Base-by-base conservation (phyloP, 2,329 filamentous ascomycete species). In the Ilyonectria sp. region DNA sequence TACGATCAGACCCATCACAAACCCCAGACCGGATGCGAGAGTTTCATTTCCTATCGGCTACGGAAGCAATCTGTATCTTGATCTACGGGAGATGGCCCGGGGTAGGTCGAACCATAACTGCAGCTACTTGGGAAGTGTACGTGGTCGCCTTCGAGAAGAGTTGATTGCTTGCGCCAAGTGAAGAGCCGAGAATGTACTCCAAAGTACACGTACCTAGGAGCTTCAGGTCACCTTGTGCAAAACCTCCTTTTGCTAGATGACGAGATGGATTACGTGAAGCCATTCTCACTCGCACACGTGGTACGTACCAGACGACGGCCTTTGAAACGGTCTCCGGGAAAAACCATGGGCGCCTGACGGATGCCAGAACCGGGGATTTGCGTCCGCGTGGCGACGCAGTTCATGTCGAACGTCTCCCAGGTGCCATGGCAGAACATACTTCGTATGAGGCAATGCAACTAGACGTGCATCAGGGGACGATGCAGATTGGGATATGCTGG, bases 331-430 rank as follows among this genome's bases (percentile, higher is more conserved):
- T 35, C 35, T 47, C 23, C 35, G 37, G 61, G 49, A 60, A 29
- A 40, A 40, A 58, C 13, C 49, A 52, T 35, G 9, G 26, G 43
- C 52, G 60, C 50, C 58, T 63, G 50, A 31, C n/a, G 54, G 44
- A 68, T 69, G 54, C 15, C 60, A 74, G 56, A 60, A 50, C 47
- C 61, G 69, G 67, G 61, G 65, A 67, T 57, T 68, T 64, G 66
- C 62, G 54, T 46, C 44, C 66, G 65, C 63, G 46, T 65, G 50
- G 69, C 60, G 57, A 63, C 66, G 70, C 66, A 71, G 61, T 65
- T 74, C 66, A 71, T 68, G 72, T 68, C 65, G 66, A 68, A 74
- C 57, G 70, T 37, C 35, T 61, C 64, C 60, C 62, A 64, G 54
- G 52, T 40, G 58, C 49, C 60, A 63, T 69, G 71, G 57, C 64